Percentiles rank a stretch among this genome's conserved stretches.
phyloP scores from a whole-genome alignment of 495 filamentous ascomycete genomes.

The Pyrenopolyporus hunteri region DNA sequence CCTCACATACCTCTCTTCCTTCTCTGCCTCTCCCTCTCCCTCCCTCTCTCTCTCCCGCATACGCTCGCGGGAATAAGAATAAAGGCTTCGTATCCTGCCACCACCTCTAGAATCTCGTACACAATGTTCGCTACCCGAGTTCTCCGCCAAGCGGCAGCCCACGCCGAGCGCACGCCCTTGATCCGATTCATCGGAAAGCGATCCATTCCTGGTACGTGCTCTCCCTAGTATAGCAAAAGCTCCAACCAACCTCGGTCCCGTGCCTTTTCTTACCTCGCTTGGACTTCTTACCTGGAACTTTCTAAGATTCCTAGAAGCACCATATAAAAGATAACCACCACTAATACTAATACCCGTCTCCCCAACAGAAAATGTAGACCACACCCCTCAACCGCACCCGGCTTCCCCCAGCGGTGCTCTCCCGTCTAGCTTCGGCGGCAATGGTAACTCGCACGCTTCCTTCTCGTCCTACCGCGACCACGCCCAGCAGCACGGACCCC shows the following conservation, averaged over 20 bases:
- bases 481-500: slow-evolving; percentile 92
- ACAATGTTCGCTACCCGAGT: slow-evolving; percentile 69
- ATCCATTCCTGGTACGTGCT: slow-evolving; percentile 72
- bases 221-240: background rate
- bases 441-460: slow-evolving; percentile 64
- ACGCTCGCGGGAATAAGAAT: background rate
- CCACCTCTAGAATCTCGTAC: background rate
- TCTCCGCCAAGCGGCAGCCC: slow-evolving; percentile 68
- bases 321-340: background rate
- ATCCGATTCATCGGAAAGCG: slow-evolving; percentile 95
- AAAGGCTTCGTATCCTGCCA: background rate
- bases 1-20: slow-evolving; percentile 2
- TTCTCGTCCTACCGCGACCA: slow-evolving; percentile 92
- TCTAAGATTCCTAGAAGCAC: too few relatives aligned
- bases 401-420: slow-evolving; percentile 53
- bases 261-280: too few relatives aligned
- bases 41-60: background rate
- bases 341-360: slow-evolving; percentile 16
- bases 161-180: slow-evolving; percentile 73
- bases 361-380: slow-evolving; percentile 67
- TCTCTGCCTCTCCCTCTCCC: background rate
- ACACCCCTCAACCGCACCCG: slow-evolving; percentile 66
- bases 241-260: background rate
- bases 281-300: too few relatives aligned
- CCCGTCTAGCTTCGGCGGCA: slow-evolving; percentile 64